Conservation (phyloP, 2,329 filamentous ascomycete genomes). For the Neonectria magnoliae region DNA sequence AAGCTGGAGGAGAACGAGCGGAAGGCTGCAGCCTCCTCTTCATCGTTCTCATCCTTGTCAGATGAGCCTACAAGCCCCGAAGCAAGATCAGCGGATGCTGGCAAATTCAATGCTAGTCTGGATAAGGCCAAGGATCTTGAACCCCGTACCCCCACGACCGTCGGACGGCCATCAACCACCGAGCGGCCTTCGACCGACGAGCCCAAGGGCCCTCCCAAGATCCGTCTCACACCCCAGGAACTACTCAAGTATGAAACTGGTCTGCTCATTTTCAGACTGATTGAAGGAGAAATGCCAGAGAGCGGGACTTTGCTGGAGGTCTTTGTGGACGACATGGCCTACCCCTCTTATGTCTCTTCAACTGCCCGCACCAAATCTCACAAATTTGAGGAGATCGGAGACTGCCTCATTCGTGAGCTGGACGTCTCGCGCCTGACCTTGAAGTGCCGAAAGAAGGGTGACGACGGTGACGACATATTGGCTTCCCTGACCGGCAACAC, state of each 20-base stretch:
- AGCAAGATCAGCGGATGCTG: slow-evolving; percentile 47
- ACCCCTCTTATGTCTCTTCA: slow-evolving; percentile 85
- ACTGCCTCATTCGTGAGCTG: slow-evolving; percentile 96
- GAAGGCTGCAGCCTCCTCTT: slow-evolving; percentile 12
- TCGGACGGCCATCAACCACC: slow-evolving; percentile 57
- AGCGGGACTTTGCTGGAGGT: slow-evolving; percentile 84
- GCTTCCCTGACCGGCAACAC: slow-evolving; percentile 88
- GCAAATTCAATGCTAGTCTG: slow-evolving; percentile 55
- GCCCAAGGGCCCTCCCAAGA: slow-evolving; percentile 73
- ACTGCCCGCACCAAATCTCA: slow-evolving; percentile 75
- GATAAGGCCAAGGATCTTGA: slow-evolving; percentile 43
- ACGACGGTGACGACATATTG: slow-evolving; percentile 80
- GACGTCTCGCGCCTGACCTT: slow-evolving; percentile 95
- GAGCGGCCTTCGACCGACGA: slow-evolving; percentile 51
- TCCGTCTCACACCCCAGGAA: slow-evolving; percentile 82
- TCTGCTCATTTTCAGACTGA: slow-evolving; percentile 91
- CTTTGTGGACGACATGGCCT: slow-evolving; percentile 93
- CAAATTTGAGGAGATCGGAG: slow-evolving; percentile 91
- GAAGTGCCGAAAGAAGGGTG: slow-evolving; percentile 82
- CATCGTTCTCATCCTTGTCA: slow-evolving; percentile 16
- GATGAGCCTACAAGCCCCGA: slow-evolving; percentile 22
- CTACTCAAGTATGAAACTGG: slow-evolving; percentile 89
- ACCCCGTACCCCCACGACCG: slow-evolving; percentile 49
- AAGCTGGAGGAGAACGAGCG: slow-evolving; percentile 30
- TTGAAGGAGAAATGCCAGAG: slow-evolving; percentile 86